These are phyloP conservation scores for Bondarzewia mesenterica DNA, from an alignment of 1,284 basidiomycete genomes.

Conservation along the genomic window DNA sequence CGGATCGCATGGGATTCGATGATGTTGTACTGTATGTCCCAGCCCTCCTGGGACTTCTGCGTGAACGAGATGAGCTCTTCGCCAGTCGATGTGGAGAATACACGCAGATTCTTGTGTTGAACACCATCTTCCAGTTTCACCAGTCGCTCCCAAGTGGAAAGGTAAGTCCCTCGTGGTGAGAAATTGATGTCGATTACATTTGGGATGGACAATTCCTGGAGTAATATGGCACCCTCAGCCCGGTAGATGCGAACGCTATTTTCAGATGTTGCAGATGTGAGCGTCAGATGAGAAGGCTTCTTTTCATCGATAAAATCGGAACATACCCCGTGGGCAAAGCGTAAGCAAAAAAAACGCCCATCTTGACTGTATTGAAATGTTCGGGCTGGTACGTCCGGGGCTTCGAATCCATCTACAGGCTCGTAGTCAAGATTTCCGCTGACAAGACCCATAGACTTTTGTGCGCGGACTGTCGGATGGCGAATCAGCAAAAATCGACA, in stretches of 20 bases:
- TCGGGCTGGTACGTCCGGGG: slow-evolving; percentile 62
- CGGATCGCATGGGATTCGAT: slow-evolving; percentile 87
- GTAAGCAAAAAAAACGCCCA: slow-evolving; percentile 83
- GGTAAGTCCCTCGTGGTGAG: slow-evolving; percentile 86
- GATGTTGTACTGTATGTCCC: slow-evolving; percentile 89
- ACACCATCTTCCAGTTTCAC: slow-evolving; percentile 74
- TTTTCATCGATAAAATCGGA: not conserved
- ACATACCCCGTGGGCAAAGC: slow-evolving; percentile 68
- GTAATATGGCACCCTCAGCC: slow-evolving; percentile 62
- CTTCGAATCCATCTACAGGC: slow-evolving; percentile 57
- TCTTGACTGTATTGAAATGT: slow-evolving; percentile 83
- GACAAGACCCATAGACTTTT: slow-evolving; percentile 87
- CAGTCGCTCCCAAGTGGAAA: slow-evolving; percentile 93
- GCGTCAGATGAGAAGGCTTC: not conserved
- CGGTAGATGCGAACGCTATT: slow-evolving; percentile 70
- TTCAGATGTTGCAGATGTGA: not conserved
- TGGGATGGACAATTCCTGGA: slow-evolving; percentile 62
- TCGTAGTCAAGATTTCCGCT: slow-evolving; percentile 75
- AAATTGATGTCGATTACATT: slow-evolving; percentile 83
- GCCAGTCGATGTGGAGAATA: slow-evolving; percentile 79
- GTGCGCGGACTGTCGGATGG: slow-evolving; percentile 68
- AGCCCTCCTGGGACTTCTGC: slow-evolving; percentile 78
- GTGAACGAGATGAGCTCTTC: slow-evolving; percentile 76
- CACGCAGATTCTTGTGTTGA: slow-evolving; percentile 82
- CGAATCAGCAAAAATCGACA: slow-evolving; percentile 1